Percentiles rank a stretch among this genome's conserved stretches.
Evolutionary conservation across 2,329 filamentous ascomycete species (phyloP).

Genomic region (Venturia pyrina): DNA sequence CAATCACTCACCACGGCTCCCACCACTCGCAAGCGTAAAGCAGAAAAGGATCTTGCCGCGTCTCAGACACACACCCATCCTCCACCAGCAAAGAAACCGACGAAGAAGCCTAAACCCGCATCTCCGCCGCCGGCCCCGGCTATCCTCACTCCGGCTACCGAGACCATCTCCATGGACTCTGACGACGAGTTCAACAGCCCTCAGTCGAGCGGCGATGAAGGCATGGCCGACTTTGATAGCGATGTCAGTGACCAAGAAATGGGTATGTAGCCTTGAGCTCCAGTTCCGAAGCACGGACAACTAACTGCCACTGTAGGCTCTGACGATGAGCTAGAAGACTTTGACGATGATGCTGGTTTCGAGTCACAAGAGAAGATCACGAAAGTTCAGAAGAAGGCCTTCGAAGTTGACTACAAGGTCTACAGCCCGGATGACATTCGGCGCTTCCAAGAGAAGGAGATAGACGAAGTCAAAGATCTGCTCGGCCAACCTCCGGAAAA

Average conservation of each 20-base stretch:
- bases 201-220: slow-evolving; percentile 64
- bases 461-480: slow-evolving; percentile 85
- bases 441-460: slow-evolving; percentile 71
- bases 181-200: slow-evolving; percentile 90
- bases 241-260: slow-evolving; percentile 33
- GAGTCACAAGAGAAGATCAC: slow-evolving; percentile 59
- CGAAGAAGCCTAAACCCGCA: slow-evolving; percentile 5
- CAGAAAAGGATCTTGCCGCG: slow-evolving; percentile 4
- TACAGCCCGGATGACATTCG: slow-evolving; percentile 73
- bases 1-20: slow-evolving; percentile 21
- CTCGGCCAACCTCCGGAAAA: slow-evolving; percentile 83
- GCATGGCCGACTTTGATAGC: slow-evolving; percentile 62
- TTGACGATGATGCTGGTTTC: slow-evolving; percentile 51
- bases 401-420: slow-evolving; percentile 78
- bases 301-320: slow-evolving; percentile 28
- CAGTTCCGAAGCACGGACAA: not conserved
- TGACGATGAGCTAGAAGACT: slow-evolving; percentile 45
- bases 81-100: slow-evolving; percentile 13
- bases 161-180: slow-evolving; percentile 66
- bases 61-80: not conserved
- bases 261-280: not conserved
- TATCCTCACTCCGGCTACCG: slow-evolving; percentile 12
- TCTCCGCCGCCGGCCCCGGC: slow-evolving; percentile 18
- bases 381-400: slow-evolving; percentile 62
- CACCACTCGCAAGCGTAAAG: slow-evolving; percentile 24